phyloP scores from a whole-genome alignment of 495 filamentous ascomycete species.

The Xylaria sp. region DNA sequence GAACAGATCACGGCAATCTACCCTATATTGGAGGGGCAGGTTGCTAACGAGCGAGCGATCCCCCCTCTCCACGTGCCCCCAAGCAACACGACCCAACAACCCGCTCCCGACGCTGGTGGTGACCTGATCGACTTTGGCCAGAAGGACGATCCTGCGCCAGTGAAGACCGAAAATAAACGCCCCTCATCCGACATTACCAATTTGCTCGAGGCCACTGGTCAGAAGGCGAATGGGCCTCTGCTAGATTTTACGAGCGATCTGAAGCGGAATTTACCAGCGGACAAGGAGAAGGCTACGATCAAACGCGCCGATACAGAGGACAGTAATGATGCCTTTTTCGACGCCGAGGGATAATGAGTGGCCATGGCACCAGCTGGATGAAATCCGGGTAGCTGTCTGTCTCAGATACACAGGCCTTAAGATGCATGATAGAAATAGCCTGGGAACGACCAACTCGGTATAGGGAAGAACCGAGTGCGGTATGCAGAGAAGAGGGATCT shows the following conservation, averaged over 20 bases:
- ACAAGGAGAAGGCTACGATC: slow-evolving; percentile 37
- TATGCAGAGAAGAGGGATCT: background rate
- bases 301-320: slow-evolving; percentile 33
- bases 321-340: slow-evolving; percentile 38
- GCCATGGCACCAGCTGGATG: too few relatives aligned
- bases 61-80: slow-evolving; percentile 42
- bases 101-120: slow-evolving; percentile 21
- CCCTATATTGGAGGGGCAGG: slow-evolving; percentile 82
- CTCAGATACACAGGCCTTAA: background rate
- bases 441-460: background rate
- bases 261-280: slow-evolving; percentile 49
- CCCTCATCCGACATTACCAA: slow-evolving; percentile 49
- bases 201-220: slow-evolving; percentile 51
- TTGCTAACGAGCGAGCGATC: slow-evolving; percentile 44
- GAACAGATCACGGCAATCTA: slow-evolving; percentile 88
- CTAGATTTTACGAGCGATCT: slow-evolving; percentile 61
- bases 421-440: background rate
- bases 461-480: background rate
- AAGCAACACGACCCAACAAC: slow-evolving; percentile 9
- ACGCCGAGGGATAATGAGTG: slow-evolving; percentile 32
- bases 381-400: background rate
- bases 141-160: slow-evolving; percentile 33
- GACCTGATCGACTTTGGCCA: slow-evolving; percentile 59
- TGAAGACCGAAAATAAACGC: slow-evolving; percentile 32
- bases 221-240: slow-evolving; percentile 46